phyloP scores from a whole-genome alignment of 2,329 filamentous ascomycete species.

The Cordyceps cateniannulata region DNA sequence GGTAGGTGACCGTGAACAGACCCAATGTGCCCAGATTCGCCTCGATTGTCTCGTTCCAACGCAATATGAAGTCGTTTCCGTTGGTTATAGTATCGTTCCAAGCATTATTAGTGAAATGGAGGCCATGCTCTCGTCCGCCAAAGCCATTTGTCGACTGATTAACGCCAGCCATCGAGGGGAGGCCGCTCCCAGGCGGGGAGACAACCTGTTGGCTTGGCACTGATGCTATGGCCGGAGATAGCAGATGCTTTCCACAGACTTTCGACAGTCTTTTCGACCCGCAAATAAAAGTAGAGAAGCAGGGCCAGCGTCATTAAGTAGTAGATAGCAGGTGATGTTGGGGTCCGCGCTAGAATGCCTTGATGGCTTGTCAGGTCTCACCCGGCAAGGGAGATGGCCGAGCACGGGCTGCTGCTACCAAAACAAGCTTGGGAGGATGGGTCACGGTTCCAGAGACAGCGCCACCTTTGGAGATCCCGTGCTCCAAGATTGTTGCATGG shows the following conservation, averaged over 20 bases:
- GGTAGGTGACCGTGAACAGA: slow-evolving; percentile 26
- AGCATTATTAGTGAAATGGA: slow-evolving; percentile 26
- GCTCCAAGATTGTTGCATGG: neutral
- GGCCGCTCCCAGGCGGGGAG: slow-evolving; percentile 13
- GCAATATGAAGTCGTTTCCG: slow-evolving; percentile 22
- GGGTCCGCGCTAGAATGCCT: slow-evolving; percentile 14
- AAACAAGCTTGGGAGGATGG: slow-evolving; percentile 6
- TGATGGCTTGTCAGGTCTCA: slow-evolving; percentile 19
- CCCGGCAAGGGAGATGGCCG: slow-evolving; percentile 20
- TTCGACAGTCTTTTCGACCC: slow-evolving; percentile 11
- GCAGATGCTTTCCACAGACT: slow-evolving; percentile 9
- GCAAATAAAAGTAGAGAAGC: slow-evolving; percentile 14
- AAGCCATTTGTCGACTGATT: slow-evolving; percentile 13
- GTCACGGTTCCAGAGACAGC: slow-evolving; percentile 10
- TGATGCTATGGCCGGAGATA: neutral
- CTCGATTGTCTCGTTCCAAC: slow-evolving; percentile 25
- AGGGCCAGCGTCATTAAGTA: slow-evolving; percentile 14
- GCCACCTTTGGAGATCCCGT: slow-evolving; percentile 4
- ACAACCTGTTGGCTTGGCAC: slow-evolving; percentile 14
- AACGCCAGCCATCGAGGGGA: slow-evolving; percentile 18
- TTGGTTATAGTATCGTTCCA: slow-evolving; percentile 30
- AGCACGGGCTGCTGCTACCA: slow-evolving; percentile 7
- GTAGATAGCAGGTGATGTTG: slow-evolving; percentile 16
- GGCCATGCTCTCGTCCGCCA: slow-evolving; percentile 20
- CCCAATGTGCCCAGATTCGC: slow-evolving; percentile 19